Percentiles rank a stretch among this genome's conserved stretches.
phyloP scores from a whole-genome alignment of 805 yeast species.

The Saturnispora ahearnii region DNA sequence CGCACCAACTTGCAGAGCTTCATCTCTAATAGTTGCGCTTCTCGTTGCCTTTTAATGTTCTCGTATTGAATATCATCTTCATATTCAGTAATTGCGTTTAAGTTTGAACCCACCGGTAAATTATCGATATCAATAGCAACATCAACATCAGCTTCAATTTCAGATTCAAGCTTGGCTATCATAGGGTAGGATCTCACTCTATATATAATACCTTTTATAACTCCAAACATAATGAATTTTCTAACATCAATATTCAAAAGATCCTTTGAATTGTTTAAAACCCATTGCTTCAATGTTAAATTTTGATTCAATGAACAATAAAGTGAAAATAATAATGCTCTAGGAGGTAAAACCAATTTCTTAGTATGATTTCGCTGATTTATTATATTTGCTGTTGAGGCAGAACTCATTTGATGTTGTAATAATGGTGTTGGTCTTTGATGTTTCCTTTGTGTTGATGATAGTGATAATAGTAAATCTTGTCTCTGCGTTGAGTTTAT shows the following conservation, averaged over 20 bases:
- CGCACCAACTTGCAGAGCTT: background rate
- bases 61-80: background rate
- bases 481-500: background rate
- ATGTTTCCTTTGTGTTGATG: background rate
- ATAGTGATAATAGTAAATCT: background rate
- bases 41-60: background rate
- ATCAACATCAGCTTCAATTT: background rate
- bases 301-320: conserved; percentile 77
- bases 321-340: conserved; percentile 57
- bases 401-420: conserved; percentile 3
- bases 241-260: conserved; percentile 69
- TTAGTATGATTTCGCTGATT: conserved; percentile 3
- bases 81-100: background rate
- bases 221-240: conserved; percentile 79
- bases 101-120: background rate
- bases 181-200: conserved; percentile 74
- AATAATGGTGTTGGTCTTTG: background rate
- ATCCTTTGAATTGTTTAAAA: conserved; percentile 47
- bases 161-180: background rate
- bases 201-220: conserved; percentile 71
- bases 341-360: conserved; percentile 42
- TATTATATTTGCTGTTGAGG: background rate
- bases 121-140: background rate
- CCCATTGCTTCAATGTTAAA: conserved; percentile 74
- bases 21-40: background rate